These are phyloP conservation scores for Linum usitatissimum DNA, from an alignment of 345 rosid genomes.

Conservation along the genomic window DNA sequence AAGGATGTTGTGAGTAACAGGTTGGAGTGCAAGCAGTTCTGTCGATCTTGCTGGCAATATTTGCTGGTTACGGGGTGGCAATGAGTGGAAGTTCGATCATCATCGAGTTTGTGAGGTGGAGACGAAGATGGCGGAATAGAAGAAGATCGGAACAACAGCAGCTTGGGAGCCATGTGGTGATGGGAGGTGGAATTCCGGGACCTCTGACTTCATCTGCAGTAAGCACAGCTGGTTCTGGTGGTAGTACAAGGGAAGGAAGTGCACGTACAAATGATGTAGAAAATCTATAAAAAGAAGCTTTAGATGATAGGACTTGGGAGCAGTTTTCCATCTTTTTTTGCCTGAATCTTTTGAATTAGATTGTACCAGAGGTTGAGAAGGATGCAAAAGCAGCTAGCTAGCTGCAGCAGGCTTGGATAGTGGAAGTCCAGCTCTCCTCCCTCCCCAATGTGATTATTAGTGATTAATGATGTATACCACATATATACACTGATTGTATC, in stretches of 20 bases:
- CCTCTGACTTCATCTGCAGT: background rate
- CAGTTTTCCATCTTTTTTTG: background rate
- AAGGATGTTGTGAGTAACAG: slow-evolving; percentile 11
- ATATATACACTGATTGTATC: background rate
- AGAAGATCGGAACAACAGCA: background rate
- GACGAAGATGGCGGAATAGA: slow-evolving; percentile 21
- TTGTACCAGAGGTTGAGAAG: no score
- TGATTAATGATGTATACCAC: background rate
- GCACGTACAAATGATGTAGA: no score
- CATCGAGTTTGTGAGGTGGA: slow-evolving; percentile 43
- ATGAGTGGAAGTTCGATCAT: slow-evolving; percentile 46
- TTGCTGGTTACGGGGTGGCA: slow-evolving; percentile 49
- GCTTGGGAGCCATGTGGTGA: background rate
- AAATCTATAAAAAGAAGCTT: no score
- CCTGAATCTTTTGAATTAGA: no score
- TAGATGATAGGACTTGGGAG: background rate
- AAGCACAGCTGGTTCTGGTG: background rate
- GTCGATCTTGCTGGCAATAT: slow-evolving; percentile 42
- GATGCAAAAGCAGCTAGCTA: background rate
- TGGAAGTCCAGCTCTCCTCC: background rate
- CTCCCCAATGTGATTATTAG: background rate
- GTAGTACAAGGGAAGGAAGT: background rate
- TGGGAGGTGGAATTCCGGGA: background rate
- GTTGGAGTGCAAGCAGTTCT: slow-evolving; percentile 38
- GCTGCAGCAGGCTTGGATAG: background rate